Conservation (phyloP, 2,329 filamentous ascomycete species). For the Trichoderma simmonsii region DNA sequence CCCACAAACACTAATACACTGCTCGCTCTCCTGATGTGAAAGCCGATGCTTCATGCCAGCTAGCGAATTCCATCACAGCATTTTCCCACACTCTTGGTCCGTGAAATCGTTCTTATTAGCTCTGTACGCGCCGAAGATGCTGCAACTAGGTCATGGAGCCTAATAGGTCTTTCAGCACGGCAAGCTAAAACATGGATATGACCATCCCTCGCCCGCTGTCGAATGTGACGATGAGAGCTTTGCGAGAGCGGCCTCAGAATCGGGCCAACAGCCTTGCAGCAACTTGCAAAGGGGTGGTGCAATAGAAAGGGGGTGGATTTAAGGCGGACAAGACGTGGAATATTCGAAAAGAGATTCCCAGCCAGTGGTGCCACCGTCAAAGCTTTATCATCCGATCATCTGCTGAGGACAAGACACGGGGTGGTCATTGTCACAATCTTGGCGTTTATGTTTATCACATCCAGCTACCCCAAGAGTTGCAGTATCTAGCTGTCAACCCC, state of each 20-base stretch:
- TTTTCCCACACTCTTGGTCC: not conserved
- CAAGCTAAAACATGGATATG: not conserved
- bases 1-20: not conserved
- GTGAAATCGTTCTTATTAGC: constrained; percentile 5
- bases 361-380: constrained; percentile 3
- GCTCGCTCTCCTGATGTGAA: not conserved
- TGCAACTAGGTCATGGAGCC: not conserved
- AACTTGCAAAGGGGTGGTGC: not conserved
- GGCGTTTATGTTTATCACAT: constrained; percentile 8
- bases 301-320: not conserved
- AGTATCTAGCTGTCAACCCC: not conserved
- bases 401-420: constrained; percentile 10
- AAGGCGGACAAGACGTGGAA: not conserved
- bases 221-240: not conserved
- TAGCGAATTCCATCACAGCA: constrained; percentile 2
- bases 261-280: not conserved
- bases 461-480: not conserved
- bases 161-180: not conserved
- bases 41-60: constrained; percentile 3
- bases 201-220: not conserved
- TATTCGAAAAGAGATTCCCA: not conserved
- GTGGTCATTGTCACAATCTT: constrained; percentile 1
- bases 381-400: constrained; percentile 13
- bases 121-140: constrained; percentile 14
- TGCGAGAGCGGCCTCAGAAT: not conserved